These are phyloP conservation scores for Mucor plumbeus DNA, from an alignment of 371 early-diverging fungal genomes.

Conservation along the genomic window DNA sequence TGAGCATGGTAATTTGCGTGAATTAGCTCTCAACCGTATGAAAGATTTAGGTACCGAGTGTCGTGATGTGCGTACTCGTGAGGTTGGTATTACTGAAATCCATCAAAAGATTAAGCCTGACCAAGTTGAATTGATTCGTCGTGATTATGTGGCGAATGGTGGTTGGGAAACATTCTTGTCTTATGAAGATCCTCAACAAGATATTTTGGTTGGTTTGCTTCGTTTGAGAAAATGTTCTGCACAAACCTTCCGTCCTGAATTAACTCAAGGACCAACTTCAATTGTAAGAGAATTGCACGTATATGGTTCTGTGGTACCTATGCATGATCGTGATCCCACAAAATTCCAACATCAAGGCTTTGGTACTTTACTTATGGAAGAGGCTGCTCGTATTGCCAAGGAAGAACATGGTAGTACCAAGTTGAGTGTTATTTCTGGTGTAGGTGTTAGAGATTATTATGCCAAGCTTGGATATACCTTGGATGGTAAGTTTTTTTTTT, in stretches of 20 bases:
- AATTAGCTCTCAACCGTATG: constrained; percentile 97
- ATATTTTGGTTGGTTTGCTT: constrained; percentile 97
- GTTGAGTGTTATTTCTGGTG: constrained; percentile 97
- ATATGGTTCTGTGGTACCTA: constrained; percentile 98
- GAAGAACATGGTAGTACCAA: constrained; percentile 98
- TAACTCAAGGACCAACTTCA: constrained; percentile 83
- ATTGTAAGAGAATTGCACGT: constrained; percentile 99
- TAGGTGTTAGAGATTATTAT: constrained; percentile 99
- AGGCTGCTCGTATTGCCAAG: constrained; percentile 98
- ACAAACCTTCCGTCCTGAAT: constrained; percentile 93
- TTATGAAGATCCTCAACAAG: constrained; percentile 98
- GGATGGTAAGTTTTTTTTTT: constrained; percentile 74
- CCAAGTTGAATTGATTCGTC: constrained; percentile 96
- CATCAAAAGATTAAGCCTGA: constrained; percentile 96
- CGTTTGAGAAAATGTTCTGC: constrained; percentile 97
- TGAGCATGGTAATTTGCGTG: constrained; percentile 99
- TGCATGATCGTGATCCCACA: constrained; percentile 94
- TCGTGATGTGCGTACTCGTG: constrained; percentile 99
- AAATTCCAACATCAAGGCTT: constrained; percentile 99
- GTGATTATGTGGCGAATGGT: constrained; percentile 99
- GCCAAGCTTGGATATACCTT: constrained; percentile 97
- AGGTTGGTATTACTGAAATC: constrained; percentile 99
- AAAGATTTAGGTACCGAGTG: constrained; percentile 97
- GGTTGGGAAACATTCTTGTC: constrained; percentile 99
- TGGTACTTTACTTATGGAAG: constrained; percentile 98